These are phyloP conservation scores for Fragilariopsis cylindrus DNA, from an alignment of 108 stramenopile genomes.

Conservation along the genomic window DNA sequence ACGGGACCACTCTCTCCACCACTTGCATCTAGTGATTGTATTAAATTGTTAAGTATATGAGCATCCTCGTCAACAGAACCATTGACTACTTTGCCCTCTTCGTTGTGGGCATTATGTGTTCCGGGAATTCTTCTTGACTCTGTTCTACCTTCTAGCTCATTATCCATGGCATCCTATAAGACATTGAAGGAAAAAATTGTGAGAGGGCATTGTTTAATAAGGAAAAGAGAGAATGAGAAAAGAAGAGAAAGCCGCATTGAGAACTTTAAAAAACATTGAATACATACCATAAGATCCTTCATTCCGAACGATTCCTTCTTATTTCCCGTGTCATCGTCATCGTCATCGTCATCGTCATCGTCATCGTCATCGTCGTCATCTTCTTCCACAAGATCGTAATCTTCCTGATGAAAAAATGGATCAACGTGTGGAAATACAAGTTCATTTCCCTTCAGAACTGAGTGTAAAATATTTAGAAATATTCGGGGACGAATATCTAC, in stretches of 20 bases:
- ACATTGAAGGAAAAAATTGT: not conserved
- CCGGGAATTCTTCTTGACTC: conserved; percentile 19
- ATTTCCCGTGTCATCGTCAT: not conserved
- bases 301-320: conserved; percentile 9
- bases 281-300: conserved; percentile 32
- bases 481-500: conserved; percentile 53
- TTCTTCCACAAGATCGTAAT: conserved; percentile 34
- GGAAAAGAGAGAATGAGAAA: not conserved
- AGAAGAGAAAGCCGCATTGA: conserved; percentile 1
- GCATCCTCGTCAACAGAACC: conserved; percentile 32
- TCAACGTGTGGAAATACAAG: conserved; percentile 10
- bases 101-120: not conserved
- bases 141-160: conserved; percentile 32
- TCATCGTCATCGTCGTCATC: conserved; percentile 41
- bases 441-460: conserved; percentile 41
- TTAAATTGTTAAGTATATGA: conserved; percentile 56
- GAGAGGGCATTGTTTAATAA: not conserved
- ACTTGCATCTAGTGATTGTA: conserved; percentile 65
- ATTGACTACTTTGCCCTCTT: conserved; percentile 18
- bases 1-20: conserved; percentile 60
- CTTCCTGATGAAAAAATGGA: conserved; percentile 44
- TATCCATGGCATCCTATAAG: conserved; percentile 46
- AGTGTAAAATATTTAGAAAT: conserved; percentile 62
- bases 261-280: not conserved
- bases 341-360: conserved; percentile 13